These are phyloP conservation scores for Paraconiothyrium sp. DNA, from an alignment of 2,329 filamentous ascomycete genomes.

Conservation along the genomic window DNA sequence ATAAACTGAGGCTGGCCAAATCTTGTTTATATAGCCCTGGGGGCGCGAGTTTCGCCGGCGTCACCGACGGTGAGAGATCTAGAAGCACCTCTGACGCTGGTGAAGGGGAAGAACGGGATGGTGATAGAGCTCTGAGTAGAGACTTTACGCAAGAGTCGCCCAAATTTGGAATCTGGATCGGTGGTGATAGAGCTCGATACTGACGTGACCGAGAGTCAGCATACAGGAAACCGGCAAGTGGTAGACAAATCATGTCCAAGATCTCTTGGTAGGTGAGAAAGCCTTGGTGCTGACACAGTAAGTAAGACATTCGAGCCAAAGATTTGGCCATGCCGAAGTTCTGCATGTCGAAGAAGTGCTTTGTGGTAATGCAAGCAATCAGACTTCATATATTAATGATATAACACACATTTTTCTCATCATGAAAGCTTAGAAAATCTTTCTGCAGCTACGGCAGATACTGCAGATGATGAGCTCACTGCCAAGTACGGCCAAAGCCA, in stretches of 20 bases:
- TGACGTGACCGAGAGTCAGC: neutral
- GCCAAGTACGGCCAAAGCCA: neutral
- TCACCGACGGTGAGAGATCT: neutral
- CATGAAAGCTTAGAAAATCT: too few relatives aligned
- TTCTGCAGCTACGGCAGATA: too few relatives aligned
- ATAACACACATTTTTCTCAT: too few relatives aligned
- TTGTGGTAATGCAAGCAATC: neutral
- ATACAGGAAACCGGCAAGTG: neutral
- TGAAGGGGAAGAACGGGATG: neutral
- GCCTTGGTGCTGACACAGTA: neutral
- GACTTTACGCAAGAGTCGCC: neutral
- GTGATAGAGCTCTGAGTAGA: neutral
- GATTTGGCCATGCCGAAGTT: neutral
- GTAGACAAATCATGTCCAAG: neutral
- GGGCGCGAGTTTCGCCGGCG: neutral
- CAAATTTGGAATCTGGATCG: neutral
- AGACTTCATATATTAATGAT: neutral
- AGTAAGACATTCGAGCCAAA: neutral
- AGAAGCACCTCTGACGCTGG: neutral
- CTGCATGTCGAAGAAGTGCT: neutral
- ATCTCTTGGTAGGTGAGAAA: neutral
- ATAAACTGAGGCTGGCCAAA: neutral
- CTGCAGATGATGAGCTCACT: neutral
- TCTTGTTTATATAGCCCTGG: neutral
- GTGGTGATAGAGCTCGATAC: neutral